Evolutionary conservation across 2,329 filamentous ascomycete species (phyloP).

Genomic region (Aspergillus bombycis): DNA sequence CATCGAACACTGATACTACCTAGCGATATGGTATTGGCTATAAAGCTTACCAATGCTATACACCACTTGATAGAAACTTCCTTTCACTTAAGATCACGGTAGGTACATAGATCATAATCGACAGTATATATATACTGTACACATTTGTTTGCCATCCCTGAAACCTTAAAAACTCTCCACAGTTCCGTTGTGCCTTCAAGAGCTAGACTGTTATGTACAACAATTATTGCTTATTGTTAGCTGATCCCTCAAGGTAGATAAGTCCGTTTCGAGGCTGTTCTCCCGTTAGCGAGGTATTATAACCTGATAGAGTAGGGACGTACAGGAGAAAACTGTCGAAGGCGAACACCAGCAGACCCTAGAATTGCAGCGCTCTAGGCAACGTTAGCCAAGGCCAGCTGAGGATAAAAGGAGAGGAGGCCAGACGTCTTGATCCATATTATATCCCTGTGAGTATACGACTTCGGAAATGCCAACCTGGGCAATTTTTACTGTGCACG

Average conservation of each 20-base stretch:
- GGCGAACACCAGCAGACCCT: conserved; percentile 75
- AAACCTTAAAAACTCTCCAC: not conserved
- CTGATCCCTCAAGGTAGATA: conserved; percentile 60
- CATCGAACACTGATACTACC: not conserved
- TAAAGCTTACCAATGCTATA: too few species aligned
- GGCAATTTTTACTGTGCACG: conserved; percentile 97
- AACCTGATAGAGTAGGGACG: not conserved
- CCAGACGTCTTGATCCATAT: conserved; percentile 76
- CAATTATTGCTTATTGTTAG: not conserved
- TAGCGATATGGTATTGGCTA: not conserved
- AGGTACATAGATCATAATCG: not conserved
- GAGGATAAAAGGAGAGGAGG: not conserved
- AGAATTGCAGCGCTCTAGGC: conserved; percentile 74
- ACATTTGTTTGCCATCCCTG: not conserved
- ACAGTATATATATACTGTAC: not conserved
- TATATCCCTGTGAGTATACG: conserved; percentile 90
- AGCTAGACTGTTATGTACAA: not conserved
- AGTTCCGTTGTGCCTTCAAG: too few species aligned
- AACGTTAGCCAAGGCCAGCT: conserved; percentile 16
- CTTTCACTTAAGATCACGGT: not conserved
- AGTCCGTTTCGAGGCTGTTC: conserved; percentile 65
- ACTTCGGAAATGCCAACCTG: conserved; percentile 96
- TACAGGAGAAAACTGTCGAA: conserved; percentile 87
- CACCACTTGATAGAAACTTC: not conserved
- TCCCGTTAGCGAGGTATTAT: conserved; percentile 8